These are phyloP conservation scores for Piromyces sp. DNA, from an alignment of 192 early-diverging fungal species.

Conservation along the genomic window DNA sequence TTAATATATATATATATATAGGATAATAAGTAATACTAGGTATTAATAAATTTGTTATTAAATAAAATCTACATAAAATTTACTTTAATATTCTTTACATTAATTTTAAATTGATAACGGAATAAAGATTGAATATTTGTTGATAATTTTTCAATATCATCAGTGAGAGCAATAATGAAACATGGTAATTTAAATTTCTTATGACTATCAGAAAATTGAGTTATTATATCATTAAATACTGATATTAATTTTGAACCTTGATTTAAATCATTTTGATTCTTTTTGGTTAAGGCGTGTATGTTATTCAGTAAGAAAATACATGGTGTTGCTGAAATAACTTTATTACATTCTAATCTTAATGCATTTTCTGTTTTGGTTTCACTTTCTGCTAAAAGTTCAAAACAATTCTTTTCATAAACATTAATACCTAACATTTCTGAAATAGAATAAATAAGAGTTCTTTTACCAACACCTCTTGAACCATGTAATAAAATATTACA, in stretches of 20 bases:
- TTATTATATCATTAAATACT: not conserved
- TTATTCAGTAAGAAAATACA: conserved; percentile 65
- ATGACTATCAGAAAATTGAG: conserved; percentile 2
- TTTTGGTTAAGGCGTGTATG: conserved; percentile 48
- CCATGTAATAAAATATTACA: conserved; percentile 63
- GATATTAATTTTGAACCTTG: conserved; percentile 1
- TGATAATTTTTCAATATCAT: conserved; percentile 64
- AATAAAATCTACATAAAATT: too few species aligned
- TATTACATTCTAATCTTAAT: conserved; percentile 57
- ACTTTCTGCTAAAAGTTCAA: conserved; percentile 56
- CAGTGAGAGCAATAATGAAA: conserved; percentile 50
- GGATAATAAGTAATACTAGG: too few species aligned
- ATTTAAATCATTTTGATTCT: not conserved
- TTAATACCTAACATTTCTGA: conserved; percentile 61
- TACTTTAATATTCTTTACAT: conserved; percentile 16
- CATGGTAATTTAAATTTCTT: not conserved
- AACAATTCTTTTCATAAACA: conserved; percentile 59
- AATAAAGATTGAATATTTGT: conserved; percentile 59
- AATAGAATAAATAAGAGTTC: conserved; percentile 40
- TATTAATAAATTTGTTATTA: too few species aligned
- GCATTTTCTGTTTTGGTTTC: conserved; percentile 61
- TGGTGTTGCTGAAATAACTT: conserved; percentile 55
- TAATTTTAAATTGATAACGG: conserved; percentile 52
- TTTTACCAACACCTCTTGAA: conserved; percentile 68
- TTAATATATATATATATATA: too few species aligned